A percentile compares a stretch with the other conserved stretches of the same genome.
phyloP scores from a whole-genome alignment of 306 rosid species.

The Gillenia trifoliata region DNA sequence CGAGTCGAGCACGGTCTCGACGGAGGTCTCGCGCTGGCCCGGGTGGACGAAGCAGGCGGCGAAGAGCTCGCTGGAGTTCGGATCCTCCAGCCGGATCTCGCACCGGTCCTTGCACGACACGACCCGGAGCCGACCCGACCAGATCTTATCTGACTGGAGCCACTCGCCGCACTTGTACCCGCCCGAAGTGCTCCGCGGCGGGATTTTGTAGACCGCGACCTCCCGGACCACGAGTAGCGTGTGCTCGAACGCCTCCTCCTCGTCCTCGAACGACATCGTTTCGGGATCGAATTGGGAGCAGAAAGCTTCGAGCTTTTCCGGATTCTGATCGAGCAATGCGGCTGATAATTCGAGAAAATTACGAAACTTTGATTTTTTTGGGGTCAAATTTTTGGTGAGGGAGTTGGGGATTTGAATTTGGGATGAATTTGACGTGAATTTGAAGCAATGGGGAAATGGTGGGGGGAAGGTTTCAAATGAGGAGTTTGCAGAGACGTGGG shows the following conservation, averaged over 20 bases:
- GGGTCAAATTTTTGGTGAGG: neutral
- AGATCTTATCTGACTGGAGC: constrained; percentile 97
- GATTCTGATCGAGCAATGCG: neutral
- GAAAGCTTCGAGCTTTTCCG: neutral
- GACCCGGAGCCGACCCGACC: constrained; percentile 94
- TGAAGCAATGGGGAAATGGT: constrained; percentile 19
- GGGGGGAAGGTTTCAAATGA: constrained; percentile 28
- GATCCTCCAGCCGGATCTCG: constrained; percentile 98
- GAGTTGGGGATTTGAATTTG: constrained; percentile 8
- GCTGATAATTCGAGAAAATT: neutral
- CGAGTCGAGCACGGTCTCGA: constrained; percentile 91
- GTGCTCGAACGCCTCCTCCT: constrained; percentile 88
- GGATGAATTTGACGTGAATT: constrained; percentile 7
- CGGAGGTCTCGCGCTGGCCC: constrained; percentile 81
- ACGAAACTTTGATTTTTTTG: neutral
- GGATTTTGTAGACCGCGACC: constrained; percentile 92
- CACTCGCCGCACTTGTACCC: constrained; percentile 99
- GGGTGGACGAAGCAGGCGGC: constrained; percentile 91
- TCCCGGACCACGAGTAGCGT: constrained; percentile 95
- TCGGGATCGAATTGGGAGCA: neutral
- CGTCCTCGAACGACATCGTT: constrained; percentile 88
- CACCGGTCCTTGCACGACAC: constrained; percentile 87
- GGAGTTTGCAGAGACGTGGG: constrained; percentile 35
- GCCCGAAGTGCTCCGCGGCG: constrained; percentile 83
- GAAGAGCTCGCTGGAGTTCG: constrained; percentile 79